Base-by-base conservation (phyloP, 345 rosid species). In the Melaleuca quinquenervia region DNA sequence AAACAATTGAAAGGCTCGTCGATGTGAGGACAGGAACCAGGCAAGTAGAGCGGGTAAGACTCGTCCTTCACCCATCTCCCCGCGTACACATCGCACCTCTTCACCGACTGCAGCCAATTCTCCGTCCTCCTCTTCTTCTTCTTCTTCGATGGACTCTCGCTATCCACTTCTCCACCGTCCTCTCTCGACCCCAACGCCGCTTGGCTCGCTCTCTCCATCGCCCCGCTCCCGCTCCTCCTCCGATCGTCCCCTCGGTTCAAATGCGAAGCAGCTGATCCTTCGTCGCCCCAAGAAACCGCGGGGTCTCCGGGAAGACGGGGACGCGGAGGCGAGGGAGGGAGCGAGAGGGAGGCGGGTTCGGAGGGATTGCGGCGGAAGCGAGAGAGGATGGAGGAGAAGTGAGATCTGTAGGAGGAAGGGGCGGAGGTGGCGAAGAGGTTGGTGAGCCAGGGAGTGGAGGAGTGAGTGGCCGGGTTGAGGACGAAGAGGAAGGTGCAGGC, bases 51-150 rank as follows among this genome's bases (percentile, higher is more conserved):
- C 21, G 93, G 94, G 82, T 87, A 87, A 20, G 74, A 52, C 13
- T 89, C 88, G 87, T 92, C 92, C 51, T 53, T 84, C 56, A 86
- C 92, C 94, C 94, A 92, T 83, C 83, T 82, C 84, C 94, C 94
- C 48, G 88, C 91, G 89, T 88, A 92, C 82, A 90, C 22, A 82
- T 89, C 87, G 82, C 94, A 92, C 11, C 58, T 53, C 83, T 62
- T 85, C 86, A 85, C 36, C 52, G 26, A 50, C 70, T 84, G 85
- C 50, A 84, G 74, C 91, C 86, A 86, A 6, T 12, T 22, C 49
- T 84, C 85, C 84, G 32, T 22, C n/a, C 50, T 85, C n/a, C 50
- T 50, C 45, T 49, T 60, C 88, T 76, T 84, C 88, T 56, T 50
- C 51, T 41, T 84, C 86, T 32, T 13, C 53, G 5, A 85, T n/a